Evolutionary conservation across 306 rosid genomes (phyloP), one percentile per base, ranked within the genome.

Genomic region (Delonix regia): DNA sequence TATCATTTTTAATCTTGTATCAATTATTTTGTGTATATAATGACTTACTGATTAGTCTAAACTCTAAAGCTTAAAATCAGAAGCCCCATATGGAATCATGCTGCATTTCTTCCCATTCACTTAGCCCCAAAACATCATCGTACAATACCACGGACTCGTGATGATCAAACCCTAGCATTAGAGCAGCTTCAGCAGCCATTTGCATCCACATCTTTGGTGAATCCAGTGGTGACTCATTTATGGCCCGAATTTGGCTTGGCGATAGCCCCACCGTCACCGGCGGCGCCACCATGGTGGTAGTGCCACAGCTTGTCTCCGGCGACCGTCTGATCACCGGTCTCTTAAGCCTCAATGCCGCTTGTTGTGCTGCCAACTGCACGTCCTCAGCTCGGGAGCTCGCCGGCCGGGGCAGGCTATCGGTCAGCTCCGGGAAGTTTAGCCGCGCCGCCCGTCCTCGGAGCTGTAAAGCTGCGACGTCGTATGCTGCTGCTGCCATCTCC

Each of bases 191-290:
- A 16, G 84, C 74, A 21, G 52, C 71, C 89, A 90, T 85, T 69
- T 92, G 97, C 96, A 89, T 92, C 97, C 96, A 90, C 94, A 86
- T 92, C 45, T 78, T 90, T 0, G 99, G 99, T 7, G 99, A 94
- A 47, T 94, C 95, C 86, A 94, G 73, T 9, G 99, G 99, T 4
- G 87, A 91, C 78, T 94, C 99, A 63, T 92, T 94, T 2, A 94
- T 94, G 6, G 99, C 97, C 70, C 92, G 92, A 78, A 94, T 94
- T 71, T 94, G 91, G 36, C 87, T 82, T 4, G 91, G 82, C 2
- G 98, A 92, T 68, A 94, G 82, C 30, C 97, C 87, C 74, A 94
- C 92, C n/a, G 87, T 83, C 11, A 33, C 84, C 19, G 92, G 94
- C 49, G 9, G 90, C 3, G 87, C 76, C 7, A n/a, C 84, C 16